These are phyloP conservation scores for Priceomyces melissophilus DNA, from an alignment of 805 yeast species.

Conservation along the genomic window DNA sequence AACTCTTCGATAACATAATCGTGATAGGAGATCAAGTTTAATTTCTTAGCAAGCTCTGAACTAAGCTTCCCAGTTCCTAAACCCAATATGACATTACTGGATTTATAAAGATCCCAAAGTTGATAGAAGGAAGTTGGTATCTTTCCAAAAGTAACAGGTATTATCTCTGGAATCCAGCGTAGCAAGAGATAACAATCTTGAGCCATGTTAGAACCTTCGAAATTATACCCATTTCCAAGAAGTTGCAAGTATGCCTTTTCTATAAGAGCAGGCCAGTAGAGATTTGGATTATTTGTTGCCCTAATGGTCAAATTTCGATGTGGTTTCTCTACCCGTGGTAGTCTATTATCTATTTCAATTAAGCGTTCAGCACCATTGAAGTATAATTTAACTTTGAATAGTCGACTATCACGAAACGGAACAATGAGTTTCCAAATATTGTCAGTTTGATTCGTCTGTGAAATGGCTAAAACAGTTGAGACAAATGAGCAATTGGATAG, in stretches of 20 bases:
- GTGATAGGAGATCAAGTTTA: slow-evolving; percentile 53
- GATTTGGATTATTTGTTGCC: slow-evolving; percentile 27
- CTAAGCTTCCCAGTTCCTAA: slow-evolving; percentile 62
- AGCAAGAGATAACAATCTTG: slow-evolving; percentile 61
- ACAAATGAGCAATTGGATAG: slow-evolving; percentile 76
- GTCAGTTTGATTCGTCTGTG: slow-evolving; percentile 17
- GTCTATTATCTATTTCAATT: slow-evolving; percentile 43
- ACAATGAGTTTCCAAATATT: slow-evolving; percentile 20
- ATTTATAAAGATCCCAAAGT: slow-evolving; percentile 22
- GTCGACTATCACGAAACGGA: slow-evolving; percentile 20
- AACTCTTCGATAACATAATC: slow-evolving; percentile 59
- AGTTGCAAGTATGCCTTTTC: slow-evolving; percentile 74
- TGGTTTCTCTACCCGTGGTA: slow-evolving; percentile 34
- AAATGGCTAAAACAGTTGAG: slow-evolving; percentile 57
- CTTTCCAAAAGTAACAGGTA: slow-evolving; percentile 36
- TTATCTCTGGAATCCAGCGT: slow-evolving; percentile 71
- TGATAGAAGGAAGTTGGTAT: slow-evolving; percentile 19
- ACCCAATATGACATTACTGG: slow-evolving; percentile 48
- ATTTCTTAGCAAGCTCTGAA: slow-evolving; percentile 24
- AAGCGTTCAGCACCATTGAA: slow-evolving; percentile 54
- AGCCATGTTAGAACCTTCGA: slow-evolving; percentile 73
- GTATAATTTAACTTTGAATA: slow-evolving; percentile 38
- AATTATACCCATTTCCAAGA: slow-evolving; percentile 55
- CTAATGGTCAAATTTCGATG: slow-evolving; percentile 30
- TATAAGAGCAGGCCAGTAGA: slow-evolving; percentile 66